Evolutionary conservation across 257 asterid species (phyloP).

Genomic region (Gentiana straminea): DNA sequence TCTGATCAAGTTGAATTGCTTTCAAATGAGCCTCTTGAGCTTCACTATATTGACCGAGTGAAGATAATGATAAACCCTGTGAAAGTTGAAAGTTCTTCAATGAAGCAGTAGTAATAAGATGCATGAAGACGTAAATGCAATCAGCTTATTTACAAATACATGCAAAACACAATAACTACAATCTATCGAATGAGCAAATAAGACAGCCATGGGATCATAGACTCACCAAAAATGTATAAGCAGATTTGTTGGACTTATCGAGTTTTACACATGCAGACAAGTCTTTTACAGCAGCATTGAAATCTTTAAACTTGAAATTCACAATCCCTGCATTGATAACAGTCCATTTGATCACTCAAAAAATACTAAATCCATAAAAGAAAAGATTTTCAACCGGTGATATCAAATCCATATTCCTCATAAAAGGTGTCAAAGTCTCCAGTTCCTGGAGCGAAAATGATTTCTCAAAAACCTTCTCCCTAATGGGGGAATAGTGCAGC

Average conservation of each 20-base stretch:
- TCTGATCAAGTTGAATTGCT: constrained; percentile 78
- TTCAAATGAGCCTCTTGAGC: constrained; percentile 92
- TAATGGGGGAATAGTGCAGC: no score
- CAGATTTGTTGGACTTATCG: constrained; percentile 87
- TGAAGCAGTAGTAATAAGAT: not conserved
- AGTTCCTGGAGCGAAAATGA: no score
- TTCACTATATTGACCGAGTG: constrained; percentile 71
- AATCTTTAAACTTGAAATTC: constrained; percentile 91
- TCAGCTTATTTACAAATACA: no score
- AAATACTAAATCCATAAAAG: not conserved
- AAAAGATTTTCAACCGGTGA: not conserved
- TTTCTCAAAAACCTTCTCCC: no score
- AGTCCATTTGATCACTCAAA: constrained; percentile 1
- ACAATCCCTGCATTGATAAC: constrained; percentile 68
- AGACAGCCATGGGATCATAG: constrained; percentile 8
- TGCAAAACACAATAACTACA: constrained; percentile 10
- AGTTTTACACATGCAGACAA: constrained; percentile 69
- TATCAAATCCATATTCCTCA: no score
- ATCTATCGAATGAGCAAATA: constrained; percentile 2
- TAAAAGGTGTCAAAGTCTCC: no score
- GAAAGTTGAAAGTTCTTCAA: constrained; percentile 12
- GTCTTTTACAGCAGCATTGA: constrained; percentile 82
- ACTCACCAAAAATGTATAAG: constrained; percentile 89
- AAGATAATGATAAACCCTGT: constrained; percentile 87
- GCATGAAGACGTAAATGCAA: not conserved